Evolutionary conservation across 176 grass and related monocot genomes (phyloP).

Genomic region (Typha latifolia): DNA sequence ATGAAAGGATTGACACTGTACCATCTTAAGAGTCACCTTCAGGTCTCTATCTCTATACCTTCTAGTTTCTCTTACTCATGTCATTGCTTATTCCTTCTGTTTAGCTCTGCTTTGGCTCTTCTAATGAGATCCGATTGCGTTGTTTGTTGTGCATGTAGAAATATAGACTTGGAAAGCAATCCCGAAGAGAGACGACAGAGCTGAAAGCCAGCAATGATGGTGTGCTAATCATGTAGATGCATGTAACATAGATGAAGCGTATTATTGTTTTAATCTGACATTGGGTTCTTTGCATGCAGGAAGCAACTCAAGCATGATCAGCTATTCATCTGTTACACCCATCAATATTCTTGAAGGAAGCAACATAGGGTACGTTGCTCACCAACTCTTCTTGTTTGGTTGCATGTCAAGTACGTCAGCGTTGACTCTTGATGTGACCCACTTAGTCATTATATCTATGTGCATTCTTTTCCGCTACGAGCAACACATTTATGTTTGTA

Average conservation of each 20-base stretch:
- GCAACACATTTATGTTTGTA: too few species aligned
- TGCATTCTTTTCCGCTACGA: too few species aligned
- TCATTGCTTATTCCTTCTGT: not conserved
- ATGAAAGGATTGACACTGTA: slow-evolving; percentile 90
- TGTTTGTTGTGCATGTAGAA: slow-evolving; percentile 37
- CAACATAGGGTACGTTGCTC: not conserved
- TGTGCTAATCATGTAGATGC: slow-evolving; percentile 3
- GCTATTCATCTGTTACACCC: not conserved
- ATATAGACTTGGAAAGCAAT: slow-evolving; percentile 86
- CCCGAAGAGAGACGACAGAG: slow-evolving; percentile 43
- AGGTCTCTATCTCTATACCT: slow-evolving; percentile 31
- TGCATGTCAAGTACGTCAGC: not conserved
- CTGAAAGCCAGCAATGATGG: slow-evolving; percentile 48
- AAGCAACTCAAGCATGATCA: not conserved
- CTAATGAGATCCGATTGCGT: not conserved
- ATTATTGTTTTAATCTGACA: slow-evolving; percentile 10
- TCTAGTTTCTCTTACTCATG: not conserved
- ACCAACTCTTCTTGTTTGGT: not conserved
- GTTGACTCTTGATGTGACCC: not conserved
- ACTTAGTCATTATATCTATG: too few species aligned
- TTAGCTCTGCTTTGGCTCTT: not conserved
- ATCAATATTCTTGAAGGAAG: not conserved
- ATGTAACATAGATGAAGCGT: not conserved
- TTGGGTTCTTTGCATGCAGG: not conserved
- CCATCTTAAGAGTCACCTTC: slow-evolving; percentile 95